phyloP scores from a whole-genome alignment of 2,329 filamentous ascomycete species.

The Cryphonectria japonica region DNA sequence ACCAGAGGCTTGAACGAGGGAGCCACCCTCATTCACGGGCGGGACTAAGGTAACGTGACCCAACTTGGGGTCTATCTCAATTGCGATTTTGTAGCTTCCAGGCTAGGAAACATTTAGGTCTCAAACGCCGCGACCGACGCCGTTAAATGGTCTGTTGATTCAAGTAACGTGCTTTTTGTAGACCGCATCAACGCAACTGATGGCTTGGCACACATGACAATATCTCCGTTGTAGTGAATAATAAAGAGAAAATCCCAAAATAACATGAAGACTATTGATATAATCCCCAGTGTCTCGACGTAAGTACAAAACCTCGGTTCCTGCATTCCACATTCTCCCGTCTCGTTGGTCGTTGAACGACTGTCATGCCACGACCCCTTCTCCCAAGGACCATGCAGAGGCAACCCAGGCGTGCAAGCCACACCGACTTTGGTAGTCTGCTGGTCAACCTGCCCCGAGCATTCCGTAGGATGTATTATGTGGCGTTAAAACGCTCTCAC shows the following conservation, averaged over 20 bases:
- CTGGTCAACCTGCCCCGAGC: not conserved
- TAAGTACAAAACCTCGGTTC: not conserved
- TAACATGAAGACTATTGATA: not conserved
- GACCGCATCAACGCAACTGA: not conserved
- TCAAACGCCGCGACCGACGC: not conserved
- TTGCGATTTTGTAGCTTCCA: not conserved
- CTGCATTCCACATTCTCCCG: not conserved
- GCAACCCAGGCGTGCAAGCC: not conserved
- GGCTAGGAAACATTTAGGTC: not conserved
- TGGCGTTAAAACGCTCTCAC: not conserved
- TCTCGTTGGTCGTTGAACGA: not conserved
- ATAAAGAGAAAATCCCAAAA: too few species aligned
- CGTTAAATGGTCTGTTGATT: not conserved
- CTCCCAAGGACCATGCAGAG: not conserved
- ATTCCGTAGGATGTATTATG: slow-evolving; percentile 2
- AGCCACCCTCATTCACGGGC: not conserved
- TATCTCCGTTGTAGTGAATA: not conserved
- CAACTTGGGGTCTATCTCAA: not conserved
- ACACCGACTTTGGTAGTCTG: not conserved
- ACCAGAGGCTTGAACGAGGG: not conserved
- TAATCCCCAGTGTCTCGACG: not conserved
- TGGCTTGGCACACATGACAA: not conserved
- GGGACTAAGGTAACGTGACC: not conserved
- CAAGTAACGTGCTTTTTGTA: not conserved
- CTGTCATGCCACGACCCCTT: not conserved